Percentiles rank a stretch among this genome's conserved stretches.
Evolutionary conservation across 257 asterid genomes (phyloP).

Genomic region (Solanum okadae): DNA sequence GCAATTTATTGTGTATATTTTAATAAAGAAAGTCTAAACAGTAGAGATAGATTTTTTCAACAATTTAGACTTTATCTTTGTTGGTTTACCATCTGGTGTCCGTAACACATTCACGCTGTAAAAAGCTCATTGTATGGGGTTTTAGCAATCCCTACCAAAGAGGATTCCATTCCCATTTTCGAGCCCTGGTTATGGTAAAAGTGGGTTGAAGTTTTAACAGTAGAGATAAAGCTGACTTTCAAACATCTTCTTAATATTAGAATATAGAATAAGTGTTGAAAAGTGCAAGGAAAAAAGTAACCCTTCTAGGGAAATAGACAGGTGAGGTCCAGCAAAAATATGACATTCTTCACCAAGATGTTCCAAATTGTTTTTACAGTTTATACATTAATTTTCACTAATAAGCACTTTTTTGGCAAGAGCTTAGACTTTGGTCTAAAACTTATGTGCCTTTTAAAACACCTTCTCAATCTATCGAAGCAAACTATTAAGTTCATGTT

Average conservation of each 20-base stretch:
- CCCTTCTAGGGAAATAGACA: not conserved
- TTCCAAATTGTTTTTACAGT: not conserved
- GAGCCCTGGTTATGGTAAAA: not conserved
- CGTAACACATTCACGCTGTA: not conserved
- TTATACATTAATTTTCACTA: not conserved
- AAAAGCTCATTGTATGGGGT: not conserved
- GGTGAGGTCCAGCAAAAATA: not conserved
- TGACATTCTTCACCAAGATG: not conserved
- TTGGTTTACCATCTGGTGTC: not conserved
- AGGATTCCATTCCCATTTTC: not conserved
- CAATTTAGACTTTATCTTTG: not conserved
- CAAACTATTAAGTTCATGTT: not conserved
- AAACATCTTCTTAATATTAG: not conserved
- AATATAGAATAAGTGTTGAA: not conserved
- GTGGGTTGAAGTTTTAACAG: not conserved
- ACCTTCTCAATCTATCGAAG: not conserved
- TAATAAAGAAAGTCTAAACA: not conserved
- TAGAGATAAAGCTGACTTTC: not conserved
- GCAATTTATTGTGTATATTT: not conserved
- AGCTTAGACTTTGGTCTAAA: not conserved
- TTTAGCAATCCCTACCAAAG: not conserved
- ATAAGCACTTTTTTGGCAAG: not conserved
- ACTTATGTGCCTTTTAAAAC: not conserved
- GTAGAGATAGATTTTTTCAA: not conserved
- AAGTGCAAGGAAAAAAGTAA: not conserved